Evolutionary conservation across 495 filamentous ascomycete genomes (phyloP), one percentile per base, ranked within the genome.

Genomic region (Xanthoparmelia taractica): DNA sequence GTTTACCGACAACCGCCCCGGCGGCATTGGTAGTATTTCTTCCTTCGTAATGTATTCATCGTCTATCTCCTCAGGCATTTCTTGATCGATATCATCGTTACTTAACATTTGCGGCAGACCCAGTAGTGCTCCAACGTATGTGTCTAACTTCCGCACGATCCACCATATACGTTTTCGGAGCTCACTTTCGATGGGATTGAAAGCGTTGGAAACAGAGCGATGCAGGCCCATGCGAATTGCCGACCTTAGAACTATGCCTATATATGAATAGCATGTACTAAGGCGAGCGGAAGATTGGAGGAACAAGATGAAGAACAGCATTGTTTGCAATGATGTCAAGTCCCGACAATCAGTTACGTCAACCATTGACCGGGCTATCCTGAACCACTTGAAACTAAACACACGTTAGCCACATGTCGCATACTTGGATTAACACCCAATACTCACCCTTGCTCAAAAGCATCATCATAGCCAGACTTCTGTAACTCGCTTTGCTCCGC

Each of bases 311-410:
- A 96, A 95, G 76, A 91, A 95, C 33, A 96, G 77, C 34, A 97
- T 84, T 1, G 89, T 87, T 71, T 97, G 92, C 20, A 97, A 78
- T 4, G 91, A 91, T 17, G 76, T 82, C 54, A 97, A 78, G 74
- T 96, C 92, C 64, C 92, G 84, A 66, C 92, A 96, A 68, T 96
- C 91, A 6, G 92, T 95, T 65, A 96, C 86, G 70, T 97, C 93
- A 64, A 94, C 79, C 65, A 97, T 77, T 61, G 90, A 83, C 34
- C 91, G 86, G 11, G 91, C 86, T 12, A 85, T 82, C 68, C 82
- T 87, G 74, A 93, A 96, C 71, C 91, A 96, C 77, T 91, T 90
- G 67, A 88, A 84, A 48, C 92, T 96, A 69, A 15, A 40, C n/a
- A 23, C 15, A 43, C 0, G 6, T 65, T 33, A 65, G 63, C n/a